A percentile compares a stretch with the other conserved stretches of the same genome.
Conservation (phyloP, 345 rosid genomes). For the Arabidopsis arenosa region DNA sequence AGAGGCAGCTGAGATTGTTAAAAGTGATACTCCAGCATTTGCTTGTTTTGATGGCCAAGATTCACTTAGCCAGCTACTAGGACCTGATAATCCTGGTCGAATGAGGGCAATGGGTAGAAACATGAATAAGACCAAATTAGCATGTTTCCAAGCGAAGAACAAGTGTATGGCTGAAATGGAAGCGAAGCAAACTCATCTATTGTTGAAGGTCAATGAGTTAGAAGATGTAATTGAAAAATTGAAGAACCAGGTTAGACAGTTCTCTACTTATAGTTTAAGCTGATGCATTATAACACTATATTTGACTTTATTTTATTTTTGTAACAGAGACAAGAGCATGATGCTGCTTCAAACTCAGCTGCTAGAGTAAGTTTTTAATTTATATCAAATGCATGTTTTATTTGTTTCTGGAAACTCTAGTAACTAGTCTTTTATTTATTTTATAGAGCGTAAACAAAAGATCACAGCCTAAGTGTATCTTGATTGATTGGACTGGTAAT, state of each 20-base stretch:
- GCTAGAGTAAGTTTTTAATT: background rate
- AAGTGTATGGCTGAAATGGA: too few species aligned
- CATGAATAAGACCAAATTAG: background rate
- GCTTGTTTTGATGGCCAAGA: too few species aligned
- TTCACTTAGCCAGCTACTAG: background rate
- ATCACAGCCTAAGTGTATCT: background rate
- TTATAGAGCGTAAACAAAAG: background rate
- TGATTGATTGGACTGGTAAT: background rate
- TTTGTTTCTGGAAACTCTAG: too few species aligned
- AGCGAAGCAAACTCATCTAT: too few species aligned
- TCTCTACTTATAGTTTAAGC: too few species aligned
- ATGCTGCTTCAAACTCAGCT: background rate
- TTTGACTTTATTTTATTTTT: too few species aligned
- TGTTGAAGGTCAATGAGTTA: background rate
- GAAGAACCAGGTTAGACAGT: background rate
- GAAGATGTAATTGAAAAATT: background rate
- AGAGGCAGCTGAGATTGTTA: background rate
- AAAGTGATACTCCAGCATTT: too few species aligned
- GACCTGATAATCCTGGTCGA: slow-evolving; percentile 1
- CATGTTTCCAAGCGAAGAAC: background rate
- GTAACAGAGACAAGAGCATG: background rate
- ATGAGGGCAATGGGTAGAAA: slow-evolving; percentile 14
- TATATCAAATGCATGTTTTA: too few species aligned
- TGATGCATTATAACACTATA: too few species aligned
- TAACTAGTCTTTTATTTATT: too few species aligned